Evolutionary conservation across 441 rosid genomes (phyloP), one percentile per base, ranked within the genome.

Genomic region (Biscutella laevigata): DNA sequence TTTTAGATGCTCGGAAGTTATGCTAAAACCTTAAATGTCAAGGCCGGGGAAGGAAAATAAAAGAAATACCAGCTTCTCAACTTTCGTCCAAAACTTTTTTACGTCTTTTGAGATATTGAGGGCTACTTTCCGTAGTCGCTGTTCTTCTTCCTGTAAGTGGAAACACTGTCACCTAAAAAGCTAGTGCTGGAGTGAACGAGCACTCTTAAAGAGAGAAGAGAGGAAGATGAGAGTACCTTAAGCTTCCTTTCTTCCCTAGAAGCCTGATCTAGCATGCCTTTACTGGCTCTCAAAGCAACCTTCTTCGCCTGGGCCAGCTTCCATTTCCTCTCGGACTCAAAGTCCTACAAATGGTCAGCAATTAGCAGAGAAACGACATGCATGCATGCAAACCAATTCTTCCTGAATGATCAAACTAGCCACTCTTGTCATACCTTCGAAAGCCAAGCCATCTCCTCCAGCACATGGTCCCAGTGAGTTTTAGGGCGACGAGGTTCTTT

Each of bases 261-360:
- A 45, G 94, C 91, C 52, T 74, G 97, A 75, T 94, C 99, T 66
- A 89, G 4, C 94, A 86, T 83, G 65, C 97, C 99, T 76, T 82
- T 94, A 75, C 96, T 87, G 53, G 99, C 96, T 62, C 83, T 84
- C 71, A 89, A 64, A 57, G 97, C 96, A 72, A 85, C 97, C 72
- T 70, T 94, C 75, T 87, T 94, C 6, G 99, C 99, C 67, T 87
- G 96, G 53, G 84, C 73, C 75, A 94, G 62, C 75, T 94, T 94
- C 99, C 99, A 94, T 70, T 94, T 94, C 74, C 99, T 82, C 81
- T 94, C 99, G 16, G 95, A 77, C 82, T 87, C 96, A 57, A 94
- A 94, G 68, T 94, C 99, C 99, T 94, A 88, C 53, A 59, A 58
- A 63, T 10, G 48, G 26, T 51, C 56, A 58, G 43, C 34, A 26